Percentiles rank a stretch among this genome's conserved stretches.
phyloP scores from a whole-genome alignment of 257 asterid species.

The Fraxinus cuspidata region DNA sequence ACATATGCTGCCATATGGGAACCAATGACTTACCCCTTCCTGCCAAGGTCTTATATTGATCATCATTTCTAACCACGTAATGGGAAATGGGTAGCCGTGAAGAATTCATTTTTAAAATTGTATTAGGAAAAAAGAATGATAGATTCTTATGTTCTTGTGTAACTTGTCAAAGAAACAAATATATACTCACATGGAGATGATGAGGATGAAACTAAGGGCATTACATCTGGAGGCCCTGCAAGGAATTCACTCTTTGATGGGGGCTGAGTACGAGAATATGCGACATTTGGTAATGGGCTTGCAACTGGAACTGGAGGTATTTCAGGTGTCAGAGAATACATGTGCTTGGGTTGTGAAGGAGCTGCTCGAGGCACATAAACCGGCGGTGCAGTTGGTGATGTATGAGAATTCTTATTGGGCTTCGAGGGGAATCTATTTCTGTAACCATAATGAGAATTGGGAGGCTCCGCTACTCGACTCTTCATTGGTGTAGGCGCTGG shows the following conservation, averaged over 20 bases:
- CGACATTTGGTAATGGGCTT: constrained; percentile 56
- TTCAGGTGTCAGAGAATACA: constrained; percentile 36
- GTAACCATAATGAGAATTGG: constrained; percentile 52
- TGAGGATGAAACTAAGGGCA: constrained; percentile 52
- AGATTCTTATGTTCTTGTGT: background rate
- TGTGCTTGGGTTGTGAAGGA: constrained; percentile 46
- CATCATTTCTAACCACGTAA: background rate
- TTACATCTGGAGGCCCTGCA: constrained; percentile 50
- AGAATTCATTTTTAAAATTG: background rate
- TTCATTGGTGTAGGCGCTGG: constrained; percentile 52
- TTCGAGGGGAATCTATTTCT: constrained; percentile 51
- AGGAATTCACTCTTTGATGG: constrained; percentile 48
- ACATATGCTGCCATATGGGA: background rate
- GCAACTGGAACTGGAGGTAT: constrained; percentile 43
- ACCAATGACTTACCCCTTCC: background rate
- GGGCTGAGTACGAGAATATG: constrained; percentile 51
- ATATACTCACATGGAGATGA: constrained; percentile 76
- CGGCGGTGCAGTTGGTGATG: constrained; percentile 55
- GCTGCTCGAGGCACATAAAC: constrained; percentile 53
- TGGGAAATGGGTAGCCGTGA: background rate
- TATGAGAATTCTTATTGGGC: constrained; percentile 41
- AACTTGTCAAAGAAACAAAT: constrained; percentile 14
- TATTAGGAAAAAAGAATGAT: background rate
- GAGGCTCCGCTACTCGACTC: constrained; percentile 52
- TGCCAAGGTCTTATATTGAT: background rate